Percentiles rank a stretch among this genome's conserved stretches.
phyloP scores from a whole-genome alignment of 164 flowering plant species.

The Umbellularia californica region DNA sequence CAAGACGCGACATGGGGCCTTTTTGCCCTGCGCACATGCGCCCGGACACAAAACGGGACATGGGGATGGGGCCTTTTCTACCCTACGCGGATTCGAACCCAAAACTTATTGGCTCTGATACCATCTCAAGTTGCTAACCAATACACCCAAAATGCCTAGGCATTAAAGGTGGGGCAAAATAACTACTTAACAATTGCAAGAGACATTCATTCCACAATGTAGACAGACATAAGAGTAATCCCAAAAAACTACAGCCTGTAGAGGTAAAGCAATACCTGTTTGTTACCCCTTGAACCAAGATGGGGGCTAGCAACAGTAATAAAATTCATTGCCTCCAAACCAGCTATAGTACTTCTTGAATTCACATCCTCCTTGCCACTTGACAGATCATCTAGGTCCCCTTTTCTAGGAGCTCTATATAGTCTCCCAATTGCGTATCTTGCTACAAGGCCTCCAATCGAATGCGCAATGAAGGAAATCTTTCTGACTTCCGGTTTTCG shows the following conservation, averaged over 20 bases:
- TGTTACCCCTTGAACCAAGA: conserved; percentile 97
- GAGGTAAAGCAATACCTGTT: conserved; percentile 55
- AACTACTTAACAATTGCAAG: too few relatives aligned
- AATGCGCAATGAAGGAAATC: conserved; percentile 89
- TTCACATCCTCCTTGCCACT: conserved; percentile 22
- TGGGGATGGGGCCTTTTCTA: too few relatives aligned
- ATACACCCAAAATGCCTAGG: too few relatives aligned
- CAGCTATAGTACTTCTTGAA: conserved; percentile 63
- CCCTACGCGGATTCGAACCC: too few relatives aligned
- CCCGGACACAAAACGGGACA: too few relatives aligned
- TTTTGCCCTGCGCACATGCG: too few relatives aligned
- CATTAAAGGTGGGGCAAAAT: background rate
- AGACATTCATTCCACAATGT: too few relatives aligned
- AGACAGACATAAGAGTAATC: background rate
- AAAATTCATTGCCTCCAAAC: conserved; percentile 85
- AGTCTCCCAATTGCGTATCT: conserved; percentile 90
- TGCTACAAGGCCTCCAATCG: conserved; percentile 91
- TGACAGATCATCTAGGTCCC: conserved; percentile 21
- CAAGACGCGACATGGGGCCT: too few relatives aligned
- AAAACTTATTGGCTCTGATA: too few relatives aligned
- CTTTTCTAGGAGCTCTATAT: conserved; percentile 44
- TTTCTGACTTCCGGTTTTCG: conserved; percentile 52
- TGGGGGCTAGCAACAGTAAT: conserved; percentile 96
- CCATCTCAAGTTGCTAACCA: too few relatives aligned
- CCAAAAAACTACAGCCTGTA: too few relatives aligned